Conservation (phyloP, 768 basidiomycete genomes). For the Daedalea quercina region DNA sequence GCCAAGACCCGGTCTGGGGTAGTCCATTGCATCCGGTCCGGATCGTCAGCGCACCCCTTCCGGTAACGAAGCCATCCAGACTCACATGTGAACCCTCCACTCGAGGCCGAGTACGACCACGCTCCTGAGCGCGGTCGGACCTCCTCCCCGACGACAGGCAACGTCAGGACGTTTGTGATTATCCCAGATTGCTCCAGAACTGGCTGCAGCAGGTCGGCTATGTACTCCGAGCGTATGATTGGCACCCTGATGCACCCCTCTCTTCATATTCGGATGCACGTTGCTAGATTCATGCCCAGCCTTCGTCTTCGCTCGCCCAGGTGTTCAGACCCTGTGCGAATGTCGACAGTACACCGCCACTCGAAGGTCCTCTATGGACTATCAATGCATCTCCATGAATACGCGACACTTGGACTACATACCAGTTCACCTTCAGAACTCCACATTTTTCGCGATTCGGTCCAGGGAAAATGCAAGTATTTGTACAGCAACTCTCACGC, state of each 20-base stretch:
- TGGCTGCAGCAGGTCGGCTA: constrained; percentile 15
- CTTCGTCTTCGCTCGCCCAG: constrained; percentile 13
- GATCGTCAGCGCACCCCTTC: neutral
- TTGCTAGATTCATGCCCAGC: constrained; percentile 12
- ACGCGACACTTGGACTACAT: neutral
- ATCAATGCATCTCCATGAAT: too few relatives aligned
- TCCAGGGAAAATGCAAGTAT: constrained; percentile 13
- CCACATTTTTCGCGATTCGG: constrained; percentile 14
- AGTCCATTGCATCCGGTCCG: too few relatives aligned
- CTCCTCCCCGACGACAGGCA: constrained; percentile 9
- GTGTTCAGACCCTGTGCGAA: constrained; percentile 17
- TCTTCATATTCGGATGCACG: constrained; percentile 16
- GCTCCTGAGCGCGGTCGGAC: constrained; percentile 6
- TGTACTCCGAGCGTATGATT: constrained; percentile 17
- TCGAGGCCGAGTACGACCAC: constrained; percentile 9
- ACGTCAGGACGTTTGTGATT: constrained; percentile 10
- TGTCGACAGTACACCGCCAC: constrained; percentile 16
- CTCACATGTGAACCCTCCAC: constrained; percentile 16
- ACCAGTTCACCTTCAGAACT: constrained; percentile 12
- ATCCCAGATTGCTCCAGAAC: constrained; percentile 8
- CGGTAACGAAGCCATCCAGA: neutral
- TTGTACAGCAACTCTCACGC: constrained; percentile 17
- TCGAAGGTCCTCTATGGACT: constrained; percentile 13
- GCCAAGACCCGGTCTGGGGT: constrained; percentile 12
- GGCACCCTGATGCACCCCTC: constrained; percentile 21